Percentiles rank a stretch among this genome's conserved stretches.
These are phyloP conservation scores for Botrytis fabae DNA, from an alignment of 2,329 filamentous ascomycete genomes.

Conservation along the genomic window DNA sequence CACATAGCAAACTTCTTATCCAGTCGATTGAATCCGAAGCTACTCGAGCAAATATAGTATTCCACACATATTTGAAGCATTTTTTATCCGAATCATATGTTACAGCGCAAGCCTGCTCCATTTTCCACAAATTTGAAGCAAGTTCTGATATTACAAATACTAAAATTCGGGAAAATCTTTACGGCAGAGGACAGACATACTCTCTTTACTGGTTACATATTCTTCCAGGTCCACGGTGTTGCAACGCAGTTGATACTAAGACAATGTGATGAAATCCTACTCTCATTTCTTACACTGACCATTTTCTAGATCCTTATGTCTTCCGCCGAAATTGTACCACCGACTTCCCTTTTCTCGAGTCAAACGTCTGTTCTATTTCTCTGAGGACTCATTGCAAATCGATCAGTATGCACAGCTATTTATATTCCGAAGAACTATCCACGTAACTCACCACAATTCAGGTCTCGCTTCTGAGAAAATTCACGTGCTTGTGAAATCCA, in stretches of 20 bases:
- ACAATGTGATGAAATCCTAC: rapidly evolving
- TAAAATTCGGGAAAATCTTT: no score
- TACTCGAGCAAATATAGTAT: no score
- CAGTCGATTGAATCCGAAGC: not conserved
- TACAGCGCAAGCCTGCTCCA: no score
- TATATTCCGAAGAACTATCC: rapidly evolving
- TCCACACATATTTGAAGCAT: no score
- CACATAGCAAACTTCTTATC: not conserved
- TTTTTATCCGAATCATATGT: no score
- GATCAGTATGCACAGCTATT: not conserved
- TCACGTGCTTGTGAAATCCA: rapidly evolving
- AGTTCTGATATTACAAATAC: no score
- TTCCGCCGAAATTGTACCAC: not conserved
- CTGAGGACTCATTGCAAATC: no score
- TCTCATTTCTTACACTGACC: not conserved
- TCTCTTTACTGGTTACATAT: no score
- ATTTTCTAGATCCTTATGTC: not conserved
- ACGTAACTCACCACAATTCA: rapidly evolving
- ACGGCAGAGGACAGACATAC: no score
- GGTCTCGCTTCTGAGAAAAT: not conserved
- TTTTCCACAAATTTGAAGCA: no score
- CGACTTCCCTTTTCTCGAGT: not conserved
- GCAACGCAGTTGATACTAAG: not conserved
- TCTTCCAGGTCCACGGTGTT: rapidly evolving
- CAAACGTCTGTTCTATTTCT: not conserved